phyloP scores from a whole-genome alignment of 495 filamentous ascomycete genomes.

The Hypoxylon trugodes region DNA sequence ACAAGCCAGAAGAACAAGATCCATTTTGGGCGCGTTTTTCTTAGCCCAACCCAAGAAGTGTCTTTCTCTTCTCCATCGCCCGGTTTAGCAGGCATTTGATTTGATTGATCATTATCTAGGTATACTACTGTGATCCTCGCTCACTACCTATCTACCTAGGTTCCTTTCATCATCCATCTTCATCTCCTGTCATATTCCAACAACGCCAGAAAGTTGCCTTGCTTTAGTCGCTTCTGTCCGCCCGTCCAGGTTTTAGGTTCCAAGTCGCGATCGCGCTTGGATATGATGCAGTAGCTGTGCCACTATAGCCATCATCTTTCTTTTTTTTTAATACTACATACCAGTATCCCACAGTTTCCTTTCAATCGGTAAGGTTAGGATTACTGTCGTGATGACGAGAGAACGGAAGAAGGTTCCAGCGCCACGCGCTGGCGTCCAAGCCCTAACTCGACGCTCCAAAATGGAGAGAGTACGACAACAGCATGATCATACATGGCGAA shows the following conservation, averaged over 20 bases:
- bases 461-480: slow-evolving; percentile 34
- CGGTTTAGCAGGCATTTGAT: slow-evolving; percentile 21
- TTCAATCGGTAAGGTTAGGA: slow-evolving; percentile 44
- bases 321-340: slow-evolving; percentile 27
- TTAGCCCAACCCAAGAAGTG: slow-evolving; percentile 13
- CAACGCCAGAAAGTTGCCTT: slow-evolving; percentile 26
- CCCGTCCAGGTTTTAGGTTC: slow-evolving; percentile 13
- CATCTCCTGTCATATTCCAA: not conserved
- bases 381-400: slow-evolving; percentile 42
- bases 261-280: slow-evolving; percentile 18
- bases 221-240: slow-evolving; percentile 18
- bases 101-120: slow-evolving; percentile 23
- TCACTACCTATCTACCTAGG: not conserved
- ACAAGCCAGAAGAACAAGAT: slow-evolving; percentile 11
- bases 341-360: slow-evolving; percentile 36
- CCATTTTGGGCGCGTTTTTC: slow-evolving; percentile 21
- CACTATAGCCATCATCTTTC: slow-evolving; percentile 32
- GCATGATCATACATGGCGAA: slow-evolving; percentile 34
- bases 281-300: slow-evolving; percentile 38
- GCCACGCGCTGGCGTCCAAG: slow-evolving; percentile 29
- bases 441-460: slow-evolving; percentile 36
- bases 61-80: slow-evolving; percentile 1
- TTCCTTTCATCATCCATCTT: not conserved
- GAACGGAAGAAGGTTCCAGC: slow-evolving; percentile 44
- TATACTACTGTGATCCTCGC: slow-evolving; percentile 21